These are phyloP conservation scores for Pseudoperonospora humuli DNA, from an alignment of 352 stramenopile species.

Conservation along the genomic window DNA sequence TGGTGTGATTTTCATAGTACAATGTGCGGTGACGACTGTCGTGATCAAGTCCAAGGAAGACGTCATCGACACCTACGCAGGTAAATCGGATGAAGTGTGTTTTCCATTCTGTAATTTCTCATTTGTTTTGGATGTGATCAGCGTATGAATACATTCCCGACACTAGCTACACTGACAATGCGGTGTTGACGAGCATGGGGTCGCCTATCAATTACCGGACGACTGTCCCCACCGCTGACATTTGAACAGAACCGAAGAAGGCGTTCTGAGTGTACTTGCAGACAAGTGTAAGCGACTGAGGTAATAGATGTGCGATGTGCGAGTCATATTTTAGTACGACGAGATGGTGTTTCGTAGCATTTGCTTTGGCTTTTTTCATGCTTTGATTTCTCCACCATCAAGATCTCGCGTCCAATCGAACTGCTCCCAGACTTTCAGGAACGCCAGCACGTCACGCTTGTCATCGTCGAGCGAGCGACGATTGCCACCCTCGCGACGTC, in stretches of 20 bases:
- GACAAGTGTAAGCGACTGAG: neutral
- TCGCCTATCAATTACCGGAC: constrained; percentile 58
- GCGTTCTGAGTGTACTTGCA: constrained; percentile 12
- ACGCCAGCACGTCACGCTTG: constrained; percentile 50
- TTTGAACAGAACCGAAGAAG: constrained; percentile 25
- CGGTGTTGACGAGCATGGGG: constrained; percentile 30
- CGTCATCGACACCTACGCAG: constrained; percentile 79
- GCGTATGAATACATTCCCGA: constrained; percentile 83
- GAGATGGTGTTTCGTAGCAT: constrained; percentile 2
- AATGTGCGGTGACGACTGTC: constrained; percentile 48
- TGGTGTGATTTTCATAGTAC: constrained; percentile 47
- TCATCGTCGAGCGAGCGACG: constrained; percentile 42
- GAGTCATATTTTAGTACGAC: neutral
- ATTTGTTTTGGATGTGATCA: constrained; percentile 7
- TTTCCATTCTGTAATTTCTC: neutral
- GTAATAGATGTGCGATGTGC: no score
- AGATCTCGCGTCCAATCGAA: constrained; percentile 75
- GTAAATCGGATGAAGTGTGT: constrained; percentile 16
- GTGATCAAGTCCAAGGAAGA: constrained; percentile 74
- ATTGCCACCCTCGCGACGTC: constrained; percentile 29
- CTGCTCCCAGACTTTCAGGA: constrained; percentile 54
- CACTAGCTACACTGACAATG: constrained; percentile 33
- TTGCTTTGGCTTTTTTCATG: constrained; percentile 5
- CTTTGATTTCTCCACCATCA: constrained; percentile 47
- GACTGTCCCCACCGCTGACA: constrained; percentile 51